Percentiles rank a stretch among this genome's conserved stretches.
These are phyloP conservation scores for Microcyclosporella mali DNA, from an alignment of 2,329 filamentous ascomycete species.

Conservation along the genomic window DNA sequence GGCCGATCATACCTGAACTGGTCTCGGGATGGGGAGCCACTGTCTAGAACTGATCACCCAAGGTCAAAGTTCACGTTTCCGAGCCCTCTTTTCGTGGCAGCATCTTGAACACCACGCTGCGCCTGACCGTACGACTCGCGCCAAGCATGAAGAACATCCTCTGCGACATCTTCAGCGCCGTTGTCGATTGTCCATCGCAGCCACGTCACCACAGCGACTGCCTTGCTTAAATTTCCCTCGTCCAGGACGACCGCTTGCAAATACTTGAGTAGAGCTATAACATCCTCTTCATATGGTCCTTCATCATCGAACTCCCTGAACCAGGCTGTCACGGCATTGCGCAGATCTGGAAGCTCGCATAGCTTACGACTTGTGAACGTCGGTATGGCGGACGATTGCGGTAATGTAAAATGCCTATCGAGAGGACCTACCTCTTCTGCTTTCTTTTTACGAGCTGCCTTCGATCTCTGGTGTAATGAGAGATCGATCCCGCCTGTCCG, in stretches of 20 bases:
- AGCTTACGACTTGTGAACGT: constrained; percentile 58
- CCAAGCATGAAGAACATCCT: constrained; percentile 29
- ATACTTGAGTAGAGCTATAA: constrained; percentile 67
- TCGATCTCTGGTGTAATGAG: constrained; percentile 26
- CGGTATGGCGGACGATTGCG: constrained; percentile 48
- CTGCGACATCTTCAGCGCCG: background rate
- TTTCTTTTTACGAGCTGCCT: constrained; percentile 17
- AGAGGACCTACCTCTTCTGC: constrained; percentile 21
- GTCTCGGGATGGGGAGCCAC: too few relatives aligned
- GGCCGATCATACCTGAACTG: too few relatives aligned
- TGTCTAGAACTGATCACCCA: too few relatives aligned
- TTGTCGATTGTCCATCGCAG: constrained; percentile 36
- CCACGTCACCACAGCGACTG: constrained; percentile 64
- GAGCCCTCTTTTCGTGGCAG: constrained; percentile 41
- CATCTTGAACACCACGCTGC: constrained; percentile 38
- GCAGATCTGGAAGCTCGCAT: constrained; percentile 55
- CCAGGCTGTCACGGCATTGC: constrained; percentile 72
- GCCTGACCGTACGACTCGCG: constrained; percentile 35
- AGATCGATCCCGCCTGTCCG: constrained; percentile 39
- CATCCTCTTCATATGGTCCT: constrained; percentile 74
- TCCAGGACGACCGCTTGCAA: constrained; percentile 63
- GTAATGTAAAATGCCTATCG: constrained; percentile 40
- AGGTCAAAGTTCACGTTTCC: constrained; percentile 38
- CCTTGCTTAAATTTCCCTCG: constrained; percentile 74
- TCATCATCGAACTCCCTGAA: constrained; percentile 62